Evolutionary conservation across 768 basidiomycete species (phyloP).

Genomic region (Harrya chromipes): DNA sequence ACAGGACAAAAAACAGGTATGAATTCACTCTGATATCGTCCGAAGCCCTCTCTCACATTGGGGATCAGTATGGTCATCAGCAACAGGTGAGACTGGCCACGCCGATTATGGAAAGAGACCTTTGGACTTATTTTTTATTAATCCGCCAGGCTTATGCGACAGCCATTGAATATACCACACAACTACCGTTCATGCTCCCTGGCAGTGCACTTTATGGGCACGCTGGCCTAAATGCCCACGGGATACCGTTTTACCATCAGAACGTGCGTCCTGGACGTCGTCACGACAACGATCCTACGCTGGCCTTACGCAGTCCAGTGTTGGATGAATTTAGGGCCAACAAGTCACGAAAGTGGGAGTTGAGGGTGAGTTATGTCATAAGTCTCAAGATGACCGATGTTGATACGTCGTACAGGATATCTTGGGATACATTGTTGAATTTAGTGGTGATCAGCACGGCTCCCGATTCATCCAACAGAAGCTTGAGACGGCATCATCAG

Average conservation of each 20-base stretch:
- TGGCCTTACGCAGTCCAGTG: conserved; percentile 60
- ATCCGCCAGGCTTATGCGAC: conserved; percentile 39
- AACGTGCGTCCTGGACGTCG: conserved; percentile 45
- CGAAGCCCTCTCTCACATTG: conserved; percentile 11
- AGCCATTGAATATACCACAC: conserved; percentile 47
- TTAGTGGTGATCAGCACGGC: conserved; percentile 93
- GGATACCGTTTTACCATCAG: conserved; percentile 38
- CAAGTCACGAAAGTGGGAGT: conserved; percentile 77
- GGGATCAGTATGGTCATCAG: conserved; percentile 42
- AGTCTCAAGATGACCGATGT: background rate
- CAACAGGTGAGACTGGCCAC: conserved; percentile 43
- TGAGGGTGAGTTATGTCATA: conserved; percentile 50
- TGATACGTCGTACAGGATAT: conserved; percentile 61
- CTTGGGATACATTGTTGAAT: conserved; percentile 81
- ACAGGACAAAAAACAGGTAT: conserved; percentile 61
- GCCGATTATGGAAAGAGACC: background rate
- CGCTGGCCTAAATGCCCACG: conserved; percentile 30
- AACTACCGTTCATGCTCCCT: conserved; percentile 44
- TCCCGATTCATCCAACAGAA: conserved; percentile 96
- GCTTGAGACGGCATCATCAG: conserved; percentile 69
- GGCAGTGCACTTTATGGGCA: conserved; percentile 46
- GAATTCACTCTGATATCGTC: conserved; percentile 12
- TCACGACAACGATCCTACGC: conserved; percentile 36
- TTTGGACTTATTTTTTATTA: background rate
- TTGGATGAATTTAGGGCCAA: conserved; percentile 85